These are phyloP conservation scores for Aspergillus calidoustus DNA, from an alignment of 2,329 filamentous ascomycete genomes.

Conservation along the genomic window DNA sequence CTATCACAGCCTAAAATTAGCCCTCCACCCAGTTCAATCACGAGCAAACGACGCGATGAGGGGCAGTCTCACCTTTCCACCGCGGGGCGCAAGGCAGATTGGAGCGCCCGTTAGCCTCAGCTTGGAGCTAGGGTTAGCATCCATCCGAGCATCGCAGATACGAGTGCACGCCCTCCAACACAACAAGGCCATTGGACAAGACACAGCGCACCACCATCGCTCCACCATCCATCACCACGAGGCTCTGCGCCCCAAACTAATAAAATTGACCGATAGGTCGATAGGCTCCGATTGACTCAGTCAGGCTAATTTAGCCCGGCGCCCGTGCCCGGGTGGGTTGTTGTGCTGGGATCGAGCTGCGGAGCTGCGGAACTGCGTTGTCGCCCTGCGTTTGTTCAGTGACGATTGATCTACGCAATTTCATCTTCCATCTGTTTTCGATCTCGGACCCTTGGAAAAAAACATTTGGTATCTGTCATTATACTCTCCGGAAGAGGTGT, in stretches of 20 bases:
- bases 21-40: not conserved
- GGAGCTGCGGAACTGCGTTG: not conserved
- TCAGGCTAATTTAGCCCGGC: not conserved
- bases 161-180: not conserved
- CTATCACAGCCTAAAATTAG: not conserved
- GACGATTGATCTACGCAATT: not conserved
- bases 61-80: not conserved
- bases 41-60: not conserved
- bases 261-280: not conserved
- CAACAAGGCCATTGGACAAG: not conserved
- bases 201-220: not conserved
- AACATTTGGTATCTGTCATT: not conserved
- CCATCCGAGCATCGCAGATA: not conserved
- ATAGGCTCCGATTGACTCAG: not conserved
- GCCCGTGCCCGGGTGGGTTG: not conserved
- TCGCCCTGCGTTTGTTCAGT: not conserved
- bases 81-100: slow-evolving; percentile 9
- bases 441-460: not conserved
- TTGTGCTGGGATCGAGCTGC: not conserved
- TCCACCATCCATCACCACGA: not conserved
- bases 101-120: not conserved
- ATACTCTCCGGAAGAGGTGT: not conserved
- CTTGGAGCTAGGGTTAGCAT: not conserved
- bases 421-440: not conserved
- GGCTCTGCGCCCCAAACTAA: not conserved